Percentiles rank a stretch among this genome's conserved stretches.
phyloP scores from a whole-genome alignment of 441 rosid genomes.

The Pelargonium australe region DNA sequence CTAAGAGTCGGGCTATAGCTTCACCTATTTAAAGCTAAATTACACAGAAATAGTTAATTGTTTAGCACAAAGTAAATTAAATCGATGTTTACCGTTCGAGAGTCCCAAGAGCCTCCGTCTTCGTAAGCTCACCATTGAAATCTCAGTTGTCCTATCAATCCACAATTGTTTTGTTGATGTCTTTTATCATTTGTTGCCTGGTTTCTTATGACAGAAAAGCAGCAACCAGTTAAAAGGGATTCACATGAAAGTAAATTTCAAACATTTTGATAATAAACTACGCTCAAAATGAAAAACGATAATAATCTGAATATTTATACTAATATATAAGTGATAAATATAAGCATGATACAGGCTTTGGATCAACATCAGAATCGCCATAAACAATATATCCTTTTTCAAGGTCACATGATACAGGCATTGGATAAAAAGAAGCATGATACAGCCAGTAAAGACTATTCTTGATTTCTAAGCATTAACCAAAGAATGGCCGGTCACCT shows the following conservation, averaged over 20 bases:
- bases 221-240: constrained; percentile 9
- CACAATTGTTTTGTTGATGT: constrained; percentile 14
- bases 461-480: too few species aligned
- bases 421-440: background rate
- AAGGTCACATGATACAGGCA: background rate
- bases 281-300: background rate
- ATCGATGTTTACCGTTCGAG: constrained; percentile 62
- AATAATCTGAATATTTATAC: background rate
- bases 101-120: constrained; percentile 89
- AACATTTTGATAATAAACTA: background rate
- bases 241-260: constrained; percentile 11
- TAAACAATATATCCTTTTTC: background rate
- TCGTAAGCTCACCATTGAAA: constrained; percentile 84
- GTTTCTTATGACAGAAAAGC: constrained; percentile 21
- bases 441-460: background rate
- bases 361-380: background rate
- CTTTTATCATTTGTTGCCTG: constrained; percentile 21
- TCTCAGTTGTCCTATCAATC: constrained; percentile 19
- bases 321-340: background rate
- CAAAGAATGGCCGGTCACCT: background rate
- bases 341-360: background rate
- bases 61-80: background rate
- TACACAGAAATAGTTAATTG: background rate
- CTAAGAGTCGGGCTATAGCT: too few species aligned
- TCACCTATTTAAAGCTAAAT: too few species aligned